Base-by-base conservation (phyloP, 345 rosid species). In the Salix viminalis region DNA sequence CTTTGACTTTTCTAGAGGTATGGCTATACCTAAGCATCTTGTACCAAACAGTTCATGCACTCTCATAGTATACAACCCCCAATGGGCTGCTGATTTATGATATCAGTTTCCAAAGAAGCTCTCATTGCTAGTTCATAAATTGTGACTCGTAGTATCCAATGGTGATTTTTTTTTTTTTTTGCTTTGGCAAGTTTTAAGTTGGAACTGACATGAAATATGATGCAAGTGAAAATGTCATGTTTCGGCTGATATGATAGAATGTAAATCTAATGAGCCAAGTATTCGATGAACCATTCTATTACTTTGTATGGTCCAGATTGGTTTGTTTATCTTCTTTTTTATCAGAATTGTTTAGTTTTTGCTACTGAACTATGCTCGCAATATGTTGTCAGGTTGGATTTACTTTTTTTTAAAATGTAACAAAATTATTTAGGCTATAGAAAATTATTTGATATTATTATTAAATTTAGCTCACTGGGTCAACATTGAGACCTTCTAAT, bases 1-100 rank as follows among this genome's bases (percentile, higher is more conserved):
- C 79, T 77, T 21, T 44, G 28, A 18, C 71, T 56, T 19, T 4
- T 58, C 66, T 39, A 48, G 41, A 42, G 74, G 48, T 75, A 71
- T 64, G 71, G 26, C 75, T 68, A 46, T 65, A 32, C 64, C 74
- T 24, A n/a, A 75, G 79, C 52, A n/a, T 74, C 32, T 74, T 54
- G 65, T 28, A 36, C 71, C 32, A n/a, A 76, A 70, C 21, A 58
- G 66, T 21, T 65, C 69, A 52, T 71, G 58, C 72, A 50, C 67
- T 21, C 46, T 24, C 23, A 13, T 12, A 34, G 65, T 32, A n/a
- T 23, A 75, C 39, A 50, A 68, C 65, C 76, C 66, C 36, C 61
- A 56, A 36, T 36, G 81, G 67, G 46, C 74, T 56, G 71, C 69
- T 60, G 60, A 41, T 52, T 64, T 21, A 77, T 72, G 50, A 71